These are phyloP conservation scores for Ophiostoma triangulosporum DNA, from an alignment of 2,329 filamentous ascomycete genomes.

Conservation along the genomic window DNA sequence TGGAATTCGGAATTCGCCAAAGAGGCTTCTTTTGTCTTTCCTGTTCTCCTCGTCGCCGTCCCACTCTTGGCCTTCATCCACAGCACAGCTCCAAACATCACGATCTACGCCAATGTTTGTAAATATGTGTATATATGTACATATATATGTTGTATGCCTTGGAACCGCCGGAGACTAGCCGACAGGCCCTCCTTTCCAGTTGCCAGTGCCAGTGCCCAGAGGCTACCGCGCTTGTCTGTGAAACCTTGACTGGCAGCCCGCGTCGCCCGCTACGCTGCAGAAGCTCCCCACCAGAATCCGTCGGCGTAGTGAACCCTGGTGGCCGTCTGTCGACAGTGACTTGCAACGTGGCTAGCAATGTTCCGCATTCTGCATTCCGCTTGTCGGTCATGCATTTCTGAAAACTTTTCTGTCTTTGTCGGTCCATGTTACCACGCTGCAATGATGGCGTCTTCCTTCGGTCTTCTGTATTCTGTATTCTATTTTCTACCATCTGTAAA, in stretches of 20 bases:
- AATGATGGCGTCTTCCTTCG: background rate
- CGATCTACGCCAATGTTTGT: conserved; percentile 9
- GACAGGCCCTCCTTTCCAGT: background rate
- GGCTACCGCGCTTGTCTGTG: background rate
- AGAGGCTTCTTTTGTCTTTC: background rate
- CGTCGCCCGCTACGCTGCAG: background rate
- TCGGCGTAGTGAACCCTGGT: background rate
- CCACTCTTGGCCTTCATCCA: background rate
- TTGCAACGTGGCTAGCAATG: background rate
- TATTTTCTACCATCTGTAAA: too few species aligned
- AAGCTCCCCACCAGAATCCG: background rate
- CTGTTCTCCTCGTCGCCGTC: background rate
- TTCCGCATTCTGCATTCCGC: background rate
- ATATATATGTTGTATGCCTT: too few species aligned
- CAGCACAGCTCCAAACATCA: conserved; percentile 2
- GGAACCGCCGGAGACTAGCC: conserved; percentile 2
- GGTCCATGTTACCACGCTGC: background rate
- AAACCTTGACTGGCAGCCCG: background rate
- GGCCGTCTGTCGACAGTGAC: background rate
- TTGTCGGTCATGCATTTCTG: background rate
- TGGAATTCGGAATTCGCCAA: too few species aligned
- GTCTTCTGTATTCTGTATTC: background rate
- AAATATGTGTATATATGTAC: too few species aligned
- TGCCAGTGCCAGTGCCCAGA: background rate
- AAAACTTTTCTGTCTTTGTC: too few species aligned